Percentiles rank a stretch among this genome's conserved stretches.
phyloP scores from a whole-genome alignment of 2,329 filamentous ascomycete species.

The Neoascochyta sp. region DNA sequence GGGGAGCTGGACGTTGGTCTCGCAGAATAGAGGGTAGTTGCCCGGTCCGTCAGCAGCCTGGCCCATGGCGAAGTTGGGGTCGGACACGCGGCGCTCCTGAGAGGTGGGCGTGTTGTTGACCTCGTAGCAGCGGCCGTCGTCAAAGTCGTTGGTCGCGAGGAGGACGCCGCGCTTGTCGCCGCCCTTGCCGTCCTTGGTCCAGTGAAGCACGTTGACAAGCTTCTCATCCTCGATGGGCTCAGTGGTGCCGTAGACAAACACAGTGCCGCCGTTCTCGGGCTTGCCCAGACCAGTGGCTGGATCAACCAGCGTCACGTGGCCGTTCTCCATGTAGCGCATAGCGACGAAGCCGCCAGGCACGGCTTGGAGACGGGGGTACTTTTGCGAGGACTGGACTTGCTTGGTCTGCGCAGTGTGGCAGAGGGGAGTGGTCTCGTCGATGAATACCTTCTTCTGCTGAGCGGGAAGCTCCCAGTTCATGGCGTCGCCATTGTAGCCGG shows the following conservation, averaged over 20 bases:
- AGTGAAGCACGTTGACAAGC: constrained; percentile 65
- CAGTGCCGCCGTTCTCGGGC: constrained; percentile 43
- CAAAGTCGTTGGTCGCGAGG: constrained; percentile 74
- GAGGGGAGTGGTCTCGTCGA: constrained; percentile 54
- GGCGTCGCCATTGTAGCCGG: constrained; percentile 57
- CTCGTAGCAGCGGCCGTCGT: constrained; percentile 89
- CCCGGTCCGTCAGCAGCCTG: constrained; percentile 35
- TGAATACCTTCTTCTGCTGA: constrained; percentile 43
- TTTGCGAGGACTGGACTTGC: constrained; percentile 47
- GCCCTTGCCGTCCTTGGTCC: constrained; percentile 76
- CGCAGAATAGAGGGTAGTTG: constrained; percentile 66
- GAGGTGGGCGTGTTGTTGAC: constrained; percentile 60
- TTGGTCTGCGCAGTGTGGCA: constrained; percentile 62
- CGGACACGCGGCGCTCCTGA: constrained; percentile 54
- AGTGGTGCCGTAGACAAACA: constrained; percentile 51
- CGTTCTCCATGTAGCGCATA: constrained; percentile 51
- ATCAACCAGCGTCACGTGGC: constrained; percentile 43
- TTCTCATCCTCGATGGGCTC: constrained; percentile 53
- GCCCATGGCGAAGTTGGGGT: constrained; percentile 54
- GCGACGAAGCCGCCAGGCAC: constrained; percentile 48
- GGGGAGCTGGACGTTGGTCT: constrained; percentile 76
- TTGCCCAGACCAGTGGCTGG: constrained; percentile 42
- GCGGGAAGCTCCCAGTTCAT: constrained; percentile 54
- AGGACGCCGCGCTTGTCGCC: constrained; percentile 75
- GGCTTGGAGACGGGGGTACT: constrained; percentile 61